phyloP scores from a whole-genome alignment of 2,329 filamentous ascomycete genomes.

The Anisogramma anomala region DNA sequence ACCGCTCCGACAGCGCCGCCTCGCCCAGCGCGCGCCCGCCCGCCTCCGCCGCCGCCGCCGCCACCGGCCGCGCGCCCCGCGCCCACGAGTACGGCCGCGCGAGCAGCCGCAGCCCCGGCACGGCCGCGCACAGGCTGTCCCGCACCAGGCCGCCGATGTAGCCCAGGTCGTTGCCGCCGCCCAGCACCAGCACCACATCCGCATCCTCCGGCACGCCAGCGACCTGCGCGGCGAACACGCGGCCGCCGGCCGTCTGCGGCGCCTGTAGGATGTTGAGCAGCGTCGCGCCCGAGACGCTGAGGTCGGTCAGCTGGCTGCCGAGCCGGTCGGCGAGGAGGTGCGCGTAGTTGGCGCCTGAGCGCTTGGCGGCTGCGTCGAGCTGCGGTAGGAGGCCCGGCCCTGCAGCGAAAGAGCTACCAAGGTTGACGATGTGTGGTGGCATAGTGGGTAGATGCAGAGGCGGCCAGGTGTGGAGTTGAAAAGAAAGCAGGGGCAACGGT shows the following conservation, averaged over 20 bases:
- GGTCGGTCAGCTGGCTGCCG: neutral
- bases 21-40: neutral
- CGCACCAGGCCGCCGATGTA: neutral
- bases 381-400: neutral
- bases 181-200: neutral
- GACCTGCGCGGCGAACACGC: neutral
- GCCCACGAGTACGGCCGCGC: neutral
- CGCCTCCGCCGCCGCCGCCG: no score
- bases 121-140: neutral
- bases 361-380: neutral
- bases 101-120: neutral
- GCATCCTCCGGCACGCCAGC: neutral
- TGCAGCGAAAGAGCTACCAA: neutral
- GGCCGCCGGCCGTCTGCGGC: neutral
- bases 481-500: no score
- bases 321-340: neutral
- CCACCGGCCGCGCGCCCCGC: no score
- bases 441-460: no score
- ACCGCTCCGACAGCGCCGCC: neutral
- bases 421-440: neutral
- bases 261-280: neutral
- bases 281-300: neutral
- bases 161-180: neutral
- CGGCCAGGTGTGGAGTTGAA: no score
- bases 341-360: neutral